Conservation (phyloP, 345 rosid genomes). For the Citrus mangshanensis region DNA sequence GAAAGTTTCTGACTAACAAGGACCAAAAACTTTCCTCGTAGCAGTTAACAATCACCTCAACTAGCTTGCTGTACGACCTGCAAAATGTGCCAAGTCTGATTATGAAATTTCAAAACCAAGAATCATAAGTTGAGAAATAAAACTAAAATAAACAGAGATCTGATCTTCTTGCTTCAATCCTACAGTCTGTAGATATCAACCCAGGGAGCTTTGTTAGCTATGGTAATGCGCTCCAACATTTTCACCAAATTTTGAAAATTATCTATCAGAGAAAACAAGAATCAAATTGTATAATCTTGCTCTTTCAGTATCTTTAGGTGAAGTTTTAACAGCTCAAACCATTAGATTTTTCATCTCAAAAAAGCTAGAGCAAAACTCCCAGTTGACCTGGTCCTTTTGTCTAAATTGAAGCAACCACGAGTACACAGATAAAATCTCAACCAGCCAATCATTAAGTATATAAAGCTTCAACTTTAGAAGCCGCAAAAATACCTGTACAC, state of each 20-base stretch:
- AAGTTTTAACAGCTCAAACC: not conserved
- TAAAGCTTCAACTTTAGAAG: not conserved
- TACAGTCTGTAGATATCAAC: too few species aligned
- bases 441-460: not conserved
- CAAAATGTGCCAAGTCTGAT: conserved; percentile 6
- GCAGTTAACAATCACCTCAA: conserved; percentile 9
- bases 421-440: not conserved
- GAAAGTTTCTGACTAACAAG: conserved; percentile 8
- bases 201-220: not conserved
- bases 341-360: not conserved
- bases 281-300: not conserved
- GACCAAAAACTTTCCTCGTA: conserved; percentile 15
- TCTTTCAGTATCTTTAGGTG: not conserved
- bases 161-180: not conserved
- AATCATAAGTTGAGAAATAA: not conserved
- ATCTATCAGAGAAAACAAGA: not conserved
- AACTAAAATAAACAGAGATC: not conserved
- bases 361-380: not conserved
- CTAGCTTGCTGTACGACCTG: conserved; percentile 29
- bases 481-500: conserved; percentile 29
- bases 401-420: not conserved
- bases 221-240: not conserved
- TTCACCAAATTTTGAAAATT: not conserved
- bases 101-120: not conserved
- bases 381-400: not conserved